These are phyloP conservation scores for Rhinocladiella mackenziei DNA, from an alignment of 2,329 filamentous ascomycete genomes.

Conservation along the genomic window DNA sequence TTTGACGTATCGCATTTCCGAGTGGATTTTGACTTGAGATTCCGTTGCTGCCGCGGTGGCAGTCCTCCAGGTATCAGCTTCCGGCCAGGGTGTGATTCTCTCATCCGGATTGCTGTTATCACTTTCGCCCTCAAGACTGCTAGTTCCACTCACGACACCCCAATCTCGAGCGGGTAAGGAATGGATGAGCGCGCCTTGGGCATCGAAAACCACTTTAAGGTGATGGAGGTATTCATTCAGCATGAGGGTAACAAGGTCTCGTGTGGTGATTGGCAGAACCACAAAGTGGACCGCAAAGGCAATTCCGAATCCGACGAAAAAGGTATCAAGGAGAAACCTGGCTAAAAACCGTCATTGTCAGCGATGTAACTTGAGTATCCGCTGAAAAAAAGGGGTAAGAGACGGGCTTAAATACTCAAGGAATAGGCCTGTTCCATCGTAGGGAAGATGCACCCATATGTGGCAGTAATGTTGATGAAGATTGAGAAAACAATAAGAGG, in stretches of 20 bases:
- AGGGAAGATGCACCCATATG: constrained; percentile 58
- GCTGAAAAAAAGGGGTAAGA: too few relatives aligned
- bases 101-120: constrained; percentile 4
- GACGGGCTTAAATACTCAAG: constrained; percentile 6
- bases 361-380: not conserved
- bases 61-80: constrained; percentile 38
- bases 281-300: constrained; percentile 61
- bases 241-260: constrained; percentile 58
- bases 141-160: constrained; percentile 41
- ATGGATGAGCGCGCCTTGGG: constrained; percentile 63
- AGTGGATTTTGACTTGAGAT: constrained; percentile 62
- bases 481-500: constrained; percentile 67
- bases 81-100: constrained; percentile 14
- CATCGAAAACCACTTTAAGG: constrained; percentile 54
- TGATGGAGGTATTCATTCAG: constrained; percentile 54
- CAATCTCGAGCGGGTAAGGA: constrained; percentile 15
- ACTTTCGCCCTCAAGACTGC: constrained; percentile 11
- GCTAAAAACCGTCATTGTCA: constrained; percentile 39
- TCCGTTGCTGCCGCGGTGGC: constrained; percentile 49
- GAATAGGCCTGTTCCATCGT: constrained; percentile 41
- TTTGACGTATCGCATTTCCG: constrained; percentile 68
- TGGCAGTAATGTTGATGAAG: constrained; percentile 61
- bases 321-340: constrained; percentile 54
- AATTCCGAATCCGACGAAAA: constrained; percentile 62
- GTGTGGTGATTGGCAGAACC: constrained; percentile 64